A percentile compares a stretch with the other conserved stretches of the same genome.
Evolutionary conservation across 2,329 filamentous ascomycete genomes (phyloP).

Genomic region (Scedosporium dehoogii): DNA sequence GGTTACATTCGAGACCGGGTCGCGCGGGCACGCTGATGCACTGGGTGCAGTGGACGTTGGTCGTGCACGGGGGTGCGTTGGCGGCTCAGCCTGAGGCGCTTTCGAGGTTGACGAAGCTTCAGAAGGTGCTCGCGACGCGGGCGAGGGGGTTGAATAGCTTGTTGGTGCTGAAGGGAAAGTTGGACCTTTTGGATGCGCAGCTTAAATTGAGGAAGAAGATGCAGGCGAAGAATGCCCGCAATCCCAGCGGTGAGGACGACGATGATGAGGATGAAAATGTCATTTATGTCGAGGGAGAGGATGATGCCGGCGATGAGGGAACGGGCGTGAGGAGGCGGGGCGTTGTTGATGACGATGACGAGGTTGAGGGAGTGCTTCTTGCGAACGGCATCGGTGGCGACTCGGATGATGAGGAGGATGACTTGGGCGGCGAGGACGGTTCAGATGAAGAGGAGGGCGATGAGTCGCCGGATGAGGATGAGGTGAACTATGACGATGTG

Average conservation of each 20-base stretch:
- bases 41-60: slow-evolving; percentile 93
- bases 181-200: slow-evolving; percentile 89
- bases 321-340: slow-evolving; percentile 20
- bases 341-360: slow-evolving; percentile 38
- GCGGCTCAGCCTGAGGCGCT: slow-evolving; percentile 78
- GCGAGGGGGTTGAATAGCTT: slow-evolving; percentile 73
- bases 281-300: slow-evolving; percentile 80
- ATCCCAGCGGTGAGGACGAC: slow-evolving; percentile 29
- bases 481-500: slow-evolving; percentile 49
- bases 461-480: slow-evolving; percentile 46
- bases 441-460: slow-evolving; percentile 32
- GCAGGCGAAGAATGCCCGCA: slow-evolving; percentile 17
- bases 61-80: slow-evolving; percentile 84
- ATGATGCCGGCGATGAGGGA: slow-evolving; percentile 37
- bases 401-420: slow-evolving; percentile 49
- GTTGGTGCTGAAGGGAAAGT: slow-evolving; percentile 82
- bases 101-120: slow-evolving; percentile 65
- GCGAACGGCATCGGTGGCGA: slow-evolving; percentile 46
- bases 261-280: slow-evolving; percentile 57
- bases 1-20: slow-evolving; percentile 78
- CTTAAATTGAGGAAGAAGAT: slow-evolving; percentile 64
- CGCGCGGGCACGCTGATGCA: slow-evolving; percentile 83
- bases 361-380: slow-evolving; percentile 48
- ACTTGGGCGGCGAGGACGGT: slow-evolving; percentile 28
- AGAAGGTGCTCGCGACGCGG: slow-evolving; percentile 80